Evolutionary conservation across 257 asterid species (phyloP).

Genomic region (Ligustrum vulgare): DNA sequence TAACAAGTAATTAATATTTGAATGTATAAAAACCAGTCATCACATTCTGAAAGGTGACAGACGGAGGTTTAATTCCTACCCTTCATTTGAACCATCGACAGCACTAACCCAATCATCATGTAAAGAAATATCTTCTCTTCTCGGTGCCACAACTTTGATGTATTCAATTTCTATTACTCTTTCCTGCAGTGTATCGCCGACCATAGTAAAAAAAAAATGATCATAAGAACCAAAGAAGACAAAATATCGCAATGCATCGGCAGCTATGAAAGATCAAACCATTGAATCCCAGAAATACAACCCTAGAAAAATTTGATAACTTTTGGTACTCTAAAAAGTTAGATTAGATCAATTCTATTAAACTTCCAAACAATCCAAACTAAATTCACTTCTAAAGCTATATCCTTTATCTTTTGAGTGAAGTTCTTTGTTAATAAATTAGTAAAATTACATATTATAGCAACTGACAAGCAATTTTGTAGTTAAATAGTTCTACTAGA

Average conservation of each 20-base stretch:
- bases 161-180: slow-evolving; percentile 87
- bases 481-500: background rate
- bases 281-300: background rate
- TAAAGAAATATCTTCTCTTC: slow-evolving; percentile 73
- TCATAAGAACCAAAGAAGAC: background rate
- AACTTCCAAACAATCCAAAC: background rate
- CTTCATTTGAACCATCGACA: slow-evolving; percentile 76
- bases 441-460: background rate
- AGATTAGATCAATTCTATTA: background rate
- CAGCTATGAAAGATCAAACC: background rate
- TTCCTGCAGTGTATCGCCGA: slow-evolving; percentile 55
- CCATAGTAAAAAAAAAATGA: slow-evolving; percentile 9
- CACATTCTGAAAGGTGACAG: background rate
- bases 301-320: background rate
- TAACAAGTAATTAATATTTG: slow-evolving; percentile 13
- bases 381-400: slow-evolving; percentile 1
- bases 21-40: background rate
- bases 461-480: slow-evolving; percentile 11
- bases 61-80: slow-evolving; percentile 43
- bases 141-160: slow-evolving; percentile 80
- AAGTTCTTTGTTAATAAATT: background rate
- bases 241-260: background rate
- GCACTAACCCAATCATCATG: slow-evolving; percentile 99
- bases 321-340: background rate
- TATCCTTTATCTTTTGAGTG: background rate